phyloP scores from a whole-genome alignment of 2,329 filamentous ascomycete species.

The Zymoseptoria crescenta region DNA sequence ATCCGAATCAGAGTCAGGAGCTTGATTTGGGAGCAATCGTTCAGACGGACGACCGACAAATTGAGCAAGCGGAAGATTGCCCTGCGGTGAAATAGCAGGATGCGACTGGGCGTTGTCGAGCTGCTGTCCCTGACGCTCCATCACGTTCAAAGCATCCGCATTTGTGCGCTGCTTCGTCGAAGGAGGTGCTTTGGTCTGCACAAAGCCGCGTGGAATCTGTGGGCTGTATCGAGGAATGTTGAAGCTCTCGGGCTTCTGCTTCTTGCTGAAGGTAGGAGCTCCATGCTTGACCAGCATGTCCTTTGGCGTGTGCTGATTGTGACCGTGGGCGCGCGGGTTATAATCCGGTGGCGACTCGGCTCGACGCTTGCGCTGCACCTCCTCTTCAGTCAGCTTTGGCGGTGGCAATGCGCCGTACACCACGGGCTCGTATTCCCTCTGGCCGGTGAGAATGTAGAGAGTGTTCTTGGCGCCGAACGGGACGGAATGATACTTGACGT shows the following conservation, averaged over 20 bases:
- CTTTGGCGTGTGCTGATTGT: constrained; percentile 25
- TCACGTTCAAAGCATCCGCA: background rate
- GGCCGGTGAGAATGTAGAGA: constrained; percentile 25
- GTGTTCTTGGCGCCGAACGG: constrained; percentile 11
- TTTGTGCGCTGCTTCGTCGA: background rate
- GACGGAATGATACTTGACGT: constrained; percentile 13
- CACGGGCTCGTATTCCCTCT: constrained; percentile 18
- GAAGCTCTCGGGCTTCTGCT: constrained; percentile 1
- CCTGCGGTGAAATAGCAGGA: background rate
- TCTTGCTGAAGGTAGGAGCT: constrained; percentile 15
- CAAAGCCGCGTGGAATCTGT: background rate
- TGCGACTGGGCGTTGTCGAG: background rate
- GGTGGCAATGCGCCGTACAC: constrained; percentile 13
- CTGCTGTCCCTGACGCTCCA: background rate
- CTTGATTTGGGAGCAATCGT: background rate
- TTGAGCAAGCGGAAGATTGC: background rate
- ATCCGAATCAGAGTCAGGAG: background rate
- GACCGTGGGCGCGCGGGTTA: constrained; percentile 16
- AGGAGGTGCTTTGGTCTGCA: background rate
- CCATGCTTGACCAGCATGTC: constrained; percentile 23
- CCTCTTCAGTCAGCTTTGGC: background rate
- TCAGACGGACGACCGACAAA: background rate
- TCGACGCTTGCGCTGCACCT: constrained; percentile 14
- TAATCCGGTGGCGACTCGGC: constrained; percentile 8
- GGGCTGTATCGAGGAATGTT: background rate